phyloP scores from a whole-genome alignment of 2,329 filamentous ascomycete genomes.

The Cytospora schulzeri region DNA sequence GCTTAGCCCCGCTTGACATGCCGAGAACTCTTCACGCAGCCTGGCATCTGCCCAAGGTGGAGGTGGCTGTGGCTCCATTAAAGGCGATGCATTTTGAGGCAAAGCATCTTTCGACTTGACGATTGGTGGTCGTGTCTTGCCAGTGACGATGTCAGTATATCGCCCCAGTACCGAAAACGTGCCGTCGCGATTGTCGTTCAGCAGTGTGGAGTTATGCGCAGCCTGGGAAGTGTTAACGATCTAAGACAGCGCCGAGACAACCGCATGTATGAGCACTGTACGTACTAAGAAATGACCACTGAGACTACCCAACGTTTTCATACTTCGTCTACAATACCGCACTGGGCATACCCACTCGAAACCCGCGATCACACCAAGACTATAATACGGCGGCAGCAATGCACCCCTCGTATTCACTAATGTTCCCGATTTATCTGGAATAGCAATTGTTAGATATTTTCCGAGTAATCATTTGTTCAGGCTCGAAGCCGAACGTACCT shows the following conservation, averaged over 20 bases:
- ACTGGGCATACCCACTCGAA: constrained; percentile 23
- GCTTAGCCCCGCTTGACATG: neutral
- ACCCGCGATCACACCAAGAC: neutral
- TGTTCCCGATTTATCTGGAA: constrained; percentile 4
- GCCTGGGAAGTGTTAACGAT: neutral
- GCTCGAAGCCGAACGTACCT: neutral
- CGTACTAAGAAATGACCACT: constrained; percentile 12
- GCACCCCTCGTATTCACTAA: constrained; percentile 1
- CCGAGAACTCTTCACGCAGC: neutral
- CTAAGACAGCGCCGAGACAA: neutral
- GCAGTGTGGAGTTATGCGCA: neutral
- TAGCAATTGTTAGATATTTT: neutral
- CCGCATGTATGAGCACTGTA: neutral
- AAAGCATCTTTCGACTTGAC: constrained; percentile 12
- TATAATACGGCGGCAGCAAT: constrained; percentile 15
- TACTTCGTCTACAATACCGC: neutral
- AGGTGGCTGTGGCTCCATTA: neutral
- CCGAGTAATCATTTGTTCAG: neutral
- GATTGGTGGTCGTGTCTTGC: neutral
- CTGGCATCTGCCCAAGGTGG: neutral
- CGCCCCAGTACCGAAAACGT: constrained; percentile 4
- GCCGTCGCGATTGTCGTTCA: constrained; percentile 24
- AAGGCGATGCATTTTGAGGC: neutral
- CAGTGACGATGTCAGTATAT: neutral
- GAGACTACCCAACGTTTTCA: neutral